phyloP scores from a whole-genome alignment of 2,329 filamentous ascomycete genomes.

The Boeremia exigua region DNA sequence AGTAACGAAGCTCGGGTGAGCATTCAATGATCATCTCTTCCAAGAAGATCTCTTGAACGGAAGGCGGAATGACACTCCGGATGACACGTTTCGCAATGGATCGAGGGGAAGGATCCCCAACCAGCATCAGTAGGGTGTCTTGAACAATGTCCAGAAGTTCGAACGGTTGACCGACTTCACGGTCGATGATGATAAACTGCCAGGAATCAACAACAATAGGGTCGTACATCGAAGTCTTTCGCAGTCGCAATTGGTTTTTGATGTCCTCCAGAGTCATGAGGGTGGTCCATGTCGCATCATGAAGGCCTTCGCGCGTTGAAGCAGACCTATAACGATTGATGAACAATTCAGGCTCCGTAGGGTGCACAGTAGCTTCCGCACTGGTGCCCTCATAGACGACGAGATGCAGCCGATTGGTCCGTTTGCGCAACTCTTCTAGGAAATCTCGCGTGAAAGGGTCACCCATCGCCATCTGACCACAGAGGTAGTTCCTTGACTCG shows the following conservation, averaged over 20 bases:
- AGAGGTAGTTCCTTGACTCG: conserved; percentile 35
- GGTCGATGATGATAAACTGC: conserved; percentile 43
- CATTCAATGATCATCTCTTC: conserved; percentile 30
- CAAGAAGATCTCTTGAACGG: conserved; percentile 30
- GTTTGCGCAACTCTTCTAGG: conserved; percentile 29
- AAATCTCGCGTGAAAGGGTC: conserved; percentile 28
- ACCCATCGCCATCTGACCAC: conserved; percentile 40
- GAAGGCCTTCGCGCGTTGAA: conserved; percentile 17
- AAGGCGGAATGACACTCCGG: conserved; percentile 30
- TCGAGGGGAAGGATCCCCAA: conserved; percentile 29
- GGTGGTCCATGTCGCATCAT: conserved; percentile 22
- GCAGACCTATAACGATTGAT: conserved; percentile 30
- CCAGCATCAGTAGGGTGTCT: conserved; percentile 32
- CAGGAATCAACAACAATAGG: conserved; percentile 40
- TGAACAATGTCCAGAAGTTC: conserved; percentile 37
- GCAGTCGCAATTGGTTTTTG: conserved; percentile 32
- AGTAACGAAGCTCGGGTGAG: conserved; percentile 19
- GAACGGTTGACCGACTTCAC: conserved; percentile 32
- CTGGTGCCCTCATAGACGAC: conserved; percentile 39
- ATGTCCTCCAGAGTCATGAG: conserved; percentile 34
- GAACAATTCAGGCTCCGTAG: conserved; percentile 31
- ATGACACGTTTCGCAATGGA: conserved; percentile 33
- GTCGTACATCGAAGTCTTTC: conserved; percentile 37
- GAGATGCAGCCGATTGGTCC: conserved; percentile 26
- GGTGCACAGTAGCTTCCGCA: conserved; percentile 34